Evolutionary conservation across 345 rosid genomes (phyloP).

Genomic region (Populus simonii): DNA sequence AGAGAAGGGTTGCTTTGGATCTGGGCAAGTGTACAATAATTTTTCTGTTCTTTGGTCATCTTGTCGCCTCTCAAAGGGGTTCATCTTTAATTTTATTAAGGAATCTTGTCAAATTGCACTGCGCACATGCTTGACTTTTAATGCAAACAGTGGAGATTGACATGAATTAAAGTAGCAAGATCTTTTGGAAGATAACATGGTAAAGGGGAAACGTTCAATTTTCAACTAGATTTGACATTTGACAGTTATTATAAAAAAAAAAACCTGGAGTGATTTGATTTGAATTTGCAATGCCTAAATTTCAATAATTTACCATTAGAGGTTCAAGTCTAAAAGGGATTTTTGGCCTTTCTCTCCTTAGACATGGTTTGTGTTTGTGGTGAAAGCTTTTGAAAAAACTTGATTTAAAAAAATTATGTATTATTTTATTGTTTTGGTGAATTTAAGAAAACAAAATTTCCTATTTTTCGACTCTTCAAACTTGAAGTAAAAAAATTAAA

Average conservation of each 20-base stretch:
- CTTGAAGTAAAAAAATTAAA: too few relatives aligned
- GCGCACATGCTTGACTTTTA: slow-evolving; percentile 22
- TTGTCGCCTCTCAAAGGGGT: neutral
- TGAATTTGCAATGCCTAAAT: too few relatives aligned
- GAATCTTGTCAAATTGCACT: neutral
- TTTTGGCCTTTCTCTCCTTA: too few relatives aligned
- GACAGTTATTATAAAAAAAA: neutral
- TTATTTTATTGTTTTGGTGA: too few relatives aligned
- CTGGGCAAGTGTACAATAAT: neutral
- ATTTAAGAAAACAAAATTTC: too few relatives aligned
- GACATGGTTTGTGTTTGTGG: too few relatives aligned
- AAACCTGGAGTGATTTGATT: neutral
- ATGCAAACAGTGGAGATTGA: slow-evolving; percentile 1
- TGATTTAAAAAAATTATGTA: too few relatives aligned
- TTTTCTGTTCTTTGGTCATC: neutral
- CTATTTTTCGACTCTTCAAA: too few relatives aligned
- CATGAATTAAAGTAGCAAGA: neutral
- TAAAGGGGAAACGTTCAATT: neutral
- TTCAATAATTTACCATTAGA: too few relatives aligned
- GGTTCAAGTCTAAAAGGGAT: too few relatives aligned
- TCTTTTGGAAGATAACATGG: neutral
- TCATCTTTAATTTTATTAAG: neutral
- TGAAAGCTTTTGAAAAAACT: too few relatives aligned
- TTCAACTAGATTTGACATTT: neutral
- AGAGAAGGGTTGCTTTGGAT: slow-evolving; percentile 21